Conservation (phyloP, 2,329 filamentous ascomycete species). For the Exophiala sp. region DNA sequence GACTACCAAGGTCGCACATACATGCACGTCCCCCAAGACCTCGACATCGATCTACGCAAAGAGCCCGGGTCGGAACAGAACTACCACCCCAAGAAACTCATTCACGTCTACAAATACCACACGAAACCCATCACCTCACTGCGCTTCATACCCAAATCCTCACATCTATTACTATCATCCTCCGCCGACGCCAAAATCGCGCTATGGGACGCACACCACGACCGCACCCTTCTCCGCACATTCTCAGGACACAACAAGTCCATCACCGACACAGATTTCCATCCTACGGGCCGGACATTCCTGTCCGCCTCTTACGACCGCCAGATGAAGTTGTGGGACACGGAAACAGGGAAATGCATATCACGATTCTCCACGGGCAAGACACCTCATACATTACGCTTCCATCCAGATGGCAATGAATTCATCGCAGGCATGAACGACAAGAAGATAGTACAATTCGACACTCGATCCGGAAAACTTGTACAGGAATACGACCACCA, state of each 20-base stretch:
- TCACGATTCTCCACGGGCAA: slow-evolving; percentile 89
- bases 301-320: slow-evolving; percentile 89
- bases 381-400: slow-evolving; percentile 89
- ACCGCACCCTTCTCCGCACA: slow-evolving; percentile 82
- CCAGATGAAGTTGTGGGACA: slow-evolving; percentile 97
- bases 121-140: slow-evolving; percentile 82
- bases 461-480: slow-evolving; percentile 75
- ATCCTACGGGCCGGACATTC: slow-evolving; percentile 76
- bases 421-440: slow-evolving; percentile 97
- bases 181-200: slow-evolving; percentile 87
- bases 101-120: slow-evolving; percentile 85
- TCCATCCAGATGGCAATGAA: slow-evolving; percentile 86
- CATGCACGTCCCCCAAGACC: slow-evolving; percentile 92
- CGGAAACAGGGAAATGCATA: slow-evolving; percentile 85
- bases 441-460: slow-evolving; percentile 98
- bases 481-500: slow-evolving; percentile 99
- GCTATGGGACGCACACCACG: slow-evolving; percentile 91
- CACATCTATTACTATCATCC: slow-evolving; percentile 85
- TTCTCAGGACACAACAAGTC: slow-evolving; percentile 88
- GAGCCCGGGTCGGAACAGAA: slow-evolving; percentile 78
- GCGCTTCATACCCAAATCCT: slow-evolving; percentile 83
- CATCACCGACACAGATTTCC: slow-evolving; percentile 86
- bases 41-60: slow-evolving; percentile 80
- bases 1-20: slow-evolving; percentile 96
- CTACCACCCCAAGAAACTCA: slow-evolving; percentile 88